Conservation (phyloP, 257 asterid genomes). For the Solanum gandarillasii region DNA sequence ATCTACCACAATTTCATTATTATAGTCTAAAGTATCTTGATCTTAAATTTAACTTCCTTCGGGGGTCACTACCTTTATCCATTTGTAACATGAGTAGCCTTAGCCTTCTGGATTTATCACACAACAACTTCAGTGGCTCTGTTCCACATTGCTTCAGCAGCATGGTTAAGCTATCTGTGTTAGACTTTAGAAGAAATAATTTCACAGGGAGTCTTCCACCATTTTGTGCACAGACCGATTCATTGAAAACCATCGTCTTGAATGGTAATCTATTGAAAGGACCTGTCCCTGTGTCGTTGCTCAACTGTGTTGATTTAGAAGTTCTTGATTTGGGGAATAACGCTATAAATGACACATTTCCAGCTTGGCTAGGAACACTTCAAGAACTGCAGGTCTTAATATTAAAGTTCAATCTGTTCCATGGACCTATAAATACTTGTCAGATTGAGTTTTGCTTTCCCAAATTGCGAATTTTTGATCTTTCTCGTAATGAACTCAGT, state of each 20-base stretch:
- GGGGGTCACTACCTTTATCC: not conserved
- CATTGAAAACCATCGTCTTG: not conserved
- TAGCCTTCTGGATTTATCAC: not conserved
- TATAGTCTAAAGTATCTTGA: not conserved
- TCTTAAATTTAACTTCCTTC: not conserved
- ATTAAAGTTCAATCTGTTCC: not conserved
- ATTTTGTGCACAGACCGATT: not conserved
- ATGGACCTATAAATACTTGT: not conserved
- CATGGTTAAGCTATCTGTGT: not conserved
- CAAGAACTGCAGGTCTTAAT: not conserved
- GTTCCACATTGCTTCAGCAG: not conserved
- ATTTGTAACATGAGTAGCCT: not conserved
- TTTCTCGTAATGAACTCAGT: not conserved
- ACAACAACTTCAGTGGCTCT: not conserved
- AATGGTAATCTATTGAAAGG: not conserved
- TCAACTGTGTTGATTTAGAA: not conserved
- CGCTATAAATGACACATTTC: not conserved
- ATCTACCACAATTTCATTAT: not conserved
- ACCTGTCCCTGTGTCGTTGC: not conserved
- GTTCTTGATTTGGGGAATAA: not conserved
- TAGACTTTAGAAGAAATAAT: not conserved
- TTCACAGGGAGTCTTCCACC: not conserved
- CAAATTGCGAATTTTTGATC: not conserved
- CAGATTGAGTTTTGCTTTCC: not conserved
- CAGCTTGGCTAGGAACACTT: not conserved